Evolutionary conservation across 306 rosid genomes (phyloP).

Genomic region (Rosa multiflora): DNA sequence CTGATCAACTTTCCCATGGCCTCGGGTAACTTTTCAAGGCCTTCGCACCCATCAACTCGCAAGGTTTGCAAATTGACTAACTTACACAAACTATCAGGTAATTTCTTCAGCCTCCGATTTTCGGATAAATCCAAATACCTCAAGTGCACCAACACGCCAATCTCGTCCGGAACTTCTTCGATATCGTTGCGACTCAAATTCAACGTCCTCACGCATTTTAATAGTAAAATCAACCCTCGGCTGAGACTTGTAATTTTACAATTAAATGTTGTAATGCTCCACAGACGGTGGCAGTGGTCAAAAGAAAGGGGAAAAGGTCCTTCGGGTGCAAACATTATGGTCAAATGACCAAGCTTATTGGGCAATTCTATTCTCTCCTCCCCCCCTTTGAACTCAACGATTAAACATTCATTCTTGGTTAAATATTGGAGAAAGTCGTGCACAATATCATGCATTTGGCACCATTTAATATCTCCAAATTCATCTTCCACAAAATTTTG

Average conservation of each 20-base stretch:
- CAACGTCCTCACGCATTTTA: not conserved
- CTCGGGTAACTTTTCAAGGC: not conserved
- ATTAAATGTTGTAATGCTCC: accelerated
- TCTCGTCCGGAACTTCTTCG: not conserved
- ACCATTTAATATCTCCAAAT: not conserved
- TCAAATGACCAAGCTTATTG: not conserved
- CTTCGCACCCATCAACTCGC: accelerated
- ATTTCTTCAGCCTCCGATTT: accelerated
- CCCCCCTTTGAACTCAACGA: not conserved
- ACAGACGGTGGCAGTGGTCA: not conserved
- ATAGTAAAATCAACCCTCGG: not conserved
- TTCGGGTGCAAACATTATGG: not conserved
- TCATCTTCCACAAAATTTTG: not conserved
- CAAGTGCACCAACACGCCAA: conserved; percentile 10
- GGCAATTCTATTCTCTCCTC: not conserved
- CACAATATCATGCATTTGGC: not conserved
- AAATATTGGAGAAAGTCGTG: not conserved
- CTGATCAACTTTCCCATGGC: not conserved
- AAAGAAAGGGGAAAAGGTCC: not conserved
- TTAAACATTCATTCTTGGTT: not conserved
- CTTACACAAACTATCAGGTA: not conserved
- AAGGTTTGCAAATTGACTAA: conserved; percentile 7
- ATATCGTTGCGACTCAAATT: not conserved
- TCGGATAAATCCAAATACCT: not conserved
- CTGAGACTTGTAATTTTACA: accelerated